Evolutionary conservation across 1,139 yeast genomes (phyloP), one percentile per base, ranked within the genome.

Genomic region (Yamadazyma dushanensis): DNA sequence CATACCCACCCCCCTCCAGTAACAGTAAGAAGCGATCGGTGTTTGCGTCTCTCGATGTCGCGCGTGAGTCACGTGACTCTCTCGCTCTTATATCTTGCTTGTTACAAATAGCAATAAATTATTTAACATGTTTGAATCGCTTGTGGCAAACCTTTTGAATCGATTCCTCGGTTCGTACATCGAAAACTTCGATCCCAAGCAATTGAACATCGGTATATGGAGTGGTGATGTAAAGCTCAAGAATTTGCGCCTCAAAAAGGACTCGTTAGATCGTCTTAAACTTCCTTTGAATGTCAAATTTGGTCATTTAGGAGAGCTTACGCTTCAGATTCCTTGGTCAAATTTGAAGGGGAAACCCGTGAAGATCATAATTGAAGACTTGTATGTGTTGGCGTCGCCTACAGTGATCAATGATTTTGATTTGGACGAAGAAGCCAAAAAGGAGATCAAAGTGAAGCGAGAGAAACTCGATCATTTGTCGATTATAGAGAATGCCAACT

Each of bases 241-340:
- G 45, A 81, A 90, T 56, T 70, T 94, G 44, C 75, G 83, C 44
- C 69, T 94, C 40, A 87, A 87, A 60, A 76, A 80, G 43, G 90
- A 83, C 59, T 90, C 97, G 7, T 68, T 94, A 31, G 98, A 92
- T 57, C 77, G 84, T 51, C 74, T 92, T 47, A 80, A 84, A 46
- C 65, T 94, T 31, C 98, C 98, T 1, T 66, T 92, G 26, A 88
- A 89, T 56, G 94, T 94, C n/a, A 76, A 78, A 44, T 87, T 85
- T 57, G 99, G 98, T 24, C 90, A 88, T 53, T 60, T 94, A 41
- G 98, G 97, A 1, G 89, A 85, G 46, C 69, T 94, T 47, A 85
- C 95, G 0, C 66, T 94, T 39, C 96, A 86, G 54, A 92, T 94
- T 27, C 98, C 99, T 0, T 94, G 98, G 97, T 84, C 97, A 1